These are phyloP conservation scores for Monilinia vaccinii-corymbosi DNA, from an alignment of 2,329 filamentous ascomycete genomes.

Conservation along the genomic window DNA sequence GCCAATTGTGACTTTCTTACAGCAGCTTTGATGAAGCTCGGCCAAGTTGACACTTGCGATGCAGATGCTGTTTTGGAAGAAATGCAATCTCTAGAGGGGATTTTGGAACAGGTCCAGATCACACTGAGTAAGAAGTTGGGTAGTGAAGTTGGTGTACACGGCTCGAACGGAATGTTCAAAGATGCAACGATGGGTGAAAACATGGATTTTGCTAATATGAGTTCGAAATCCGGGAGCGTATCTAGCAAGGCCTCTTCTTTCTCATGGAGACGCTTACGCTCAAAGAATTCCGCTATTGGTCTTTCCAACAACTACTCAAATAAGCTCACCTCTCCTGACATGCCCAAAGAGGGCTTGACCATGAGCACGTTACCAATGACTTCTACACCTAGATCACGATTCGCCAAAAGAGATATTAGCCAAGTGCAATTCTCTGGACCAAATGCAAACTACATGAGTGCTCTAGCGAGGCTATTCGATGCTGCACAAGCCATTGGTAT, in stretches of 20 bases:
- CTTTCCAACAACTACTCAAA: constrained; percentile 43
- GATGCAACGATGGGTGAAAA: constrained; percentile 44
- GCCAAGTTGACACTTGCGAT: constrained; percentile 77
- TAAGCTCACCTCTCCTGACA: constrained; percentile 37
- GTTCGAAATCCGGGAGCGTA: constrained; percentile 45
- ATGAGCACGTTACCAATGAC: constrained; percentile 75
- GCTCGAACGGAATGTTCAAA: constrained; percentile 65
- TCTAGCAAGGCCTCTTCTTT: constrained; percentile 72
- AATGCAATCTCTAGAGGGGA: constrained; percentile 78
- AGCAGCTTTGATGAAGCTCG: constrained; percentile 75
- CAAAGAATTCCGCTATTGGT: constrained; percentile 71
- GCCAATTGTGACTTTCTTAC: constrained; percentile 85
- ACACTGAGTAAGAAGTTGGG: constrained; percentile 75
- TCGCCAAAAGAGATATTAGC: constrained; percentile 61
- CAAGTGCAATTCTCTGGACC: constrained; percentile 70
- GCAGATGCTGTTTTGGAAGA: constrained; percentile 89
- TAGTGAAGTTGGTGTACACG: constrained; percentile 82
- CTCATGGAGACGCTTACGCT: constrained; percentile 82
- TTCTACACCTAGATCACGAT: constrained; percentile 51
- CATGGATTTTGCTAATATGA: constrained; percentile 36
- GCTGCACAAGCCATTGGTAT: constrained; percentile 86
- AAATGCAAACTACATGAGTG: constrained; percentile 83
- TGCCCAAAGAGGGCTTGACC: constrained; percentile 49
- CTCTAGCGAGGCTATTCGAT: constrained; percentile 84
- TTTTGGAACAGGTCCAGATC: constrained; percentile 78